Conservation (phyloP, 306 rosid species). For the Castanea crenata region DNA sequence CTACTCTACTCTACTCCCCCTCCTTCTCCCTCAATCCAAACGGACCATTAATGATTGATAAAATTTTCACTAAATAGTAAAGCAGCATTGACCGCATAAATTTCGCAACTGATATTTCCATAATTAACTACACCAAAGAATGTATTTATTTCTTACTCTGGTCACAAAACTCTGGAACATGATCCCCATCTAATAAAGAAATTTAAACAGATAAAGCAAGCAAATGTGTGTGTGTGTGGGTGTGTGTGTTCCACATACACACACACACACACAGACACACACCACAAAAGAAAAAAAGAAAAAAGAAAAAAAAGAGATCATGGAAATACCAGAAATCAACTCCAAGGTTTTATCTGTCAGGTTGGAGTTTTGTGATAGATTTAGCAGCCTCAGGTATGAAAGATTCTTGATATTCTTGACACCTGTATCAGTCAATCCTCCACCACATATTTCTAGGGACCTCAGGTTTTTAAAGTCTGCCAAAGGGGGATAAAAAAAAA, state of each 20-base stretch:
- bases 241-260: not conserved
- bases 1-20: too few relatives aligned
- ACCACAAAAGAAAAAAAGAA: too few relatives aligned
- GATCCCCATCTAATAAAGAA: not conserved
- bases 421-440: conserved; percentile 93
- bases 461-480: conserved; percentile 83
- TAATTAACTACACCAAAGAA: not conserved
- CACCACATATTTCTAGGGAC: conserved; percentile 94
- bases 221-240: not conserved
- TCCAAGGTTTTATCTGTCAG: conserved; percentile 85
- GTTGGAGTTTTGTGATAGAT: conserved; percentile 87
- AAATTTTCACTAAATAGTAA: not conserved
- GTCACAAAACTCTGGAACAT: not conserved
- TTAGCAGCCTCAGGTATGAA: conserved; percentile 70
- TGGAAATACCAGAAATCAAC: conserved; percentile 65
- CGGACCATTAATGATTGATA: not conserved
- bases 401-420: conserved; percentile 79
- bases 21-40: too few relatives aligned
- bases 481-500: conserved; percentile 8
- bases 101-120: not conserved
- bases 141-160: not conserved
- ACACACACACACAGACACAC: too few relatives aligned
- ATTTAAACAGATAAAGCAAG: conserved; percentile 15
- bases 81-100: not conserved
- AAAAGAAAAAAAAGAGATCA: not conserved